Base-by-base conservation (phyloP, 371 early-diverging fungal genomes). In the Rhizopus delemar region DNA sequence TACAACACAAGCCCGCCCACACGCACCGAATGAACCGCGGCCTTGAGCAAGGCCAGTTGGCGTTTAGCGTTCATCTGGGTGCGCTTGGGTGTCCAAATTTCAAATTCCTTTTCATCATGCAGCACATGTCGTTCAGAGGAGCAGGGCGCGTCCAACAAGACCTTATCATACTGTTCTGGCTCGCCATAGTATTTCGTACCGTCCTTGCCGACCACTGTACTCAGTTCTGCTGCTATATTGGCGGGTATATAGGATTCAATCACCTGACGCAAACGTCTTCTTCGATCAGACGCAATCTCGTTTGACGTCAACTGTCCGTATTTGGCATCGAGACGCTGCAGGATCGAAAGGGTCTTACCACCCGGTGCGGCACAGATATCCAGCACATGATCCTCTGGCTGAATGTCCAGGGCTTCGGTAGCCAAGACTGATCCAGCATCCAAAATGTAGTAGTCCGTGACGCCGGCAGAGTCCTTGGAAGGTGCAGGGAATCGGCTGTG, bases 351-450 rank as follows among this genome's bases (percentile, higher is more conserved):
- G 1, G 83, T 73, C 61, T 92, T 92, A 8, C 91, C 91, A 12
- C 90, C 93, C 3, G 89, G 89, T 1, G 89, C 89, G 31, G 85
- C 91, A 65, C 93, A 92, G 16, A 93, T 67, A 65, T 93, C 93
- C 32, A 93, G 74, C 0, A 93, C 87, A 55, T 90, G 86, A 57
- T 93, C 88, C 33, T 85, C 77, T 0, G 85, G 82, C 29, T 82
- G 63, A 5, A 88, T 71, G 5, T 78, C 80, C 6, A 92, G 68
- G 0, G 91, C 88, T 4, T 74, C 70, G 6, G 76, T 76, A 64
- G 90, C 60, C 0, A 90, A 64, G 4, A 86, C 88, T 0, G 89
- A 90, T 12, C 86, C 84, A 11, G 90, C 81, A 59, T 92, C 92
- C 54, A 93, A 51, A 45, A 80, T 73, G 58, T 86, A 87, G 57